Evolutionary conservation across 495 filamentous ascomycete genomes (phyloP).

Genomic region (Neurospora sp.): DNA sequence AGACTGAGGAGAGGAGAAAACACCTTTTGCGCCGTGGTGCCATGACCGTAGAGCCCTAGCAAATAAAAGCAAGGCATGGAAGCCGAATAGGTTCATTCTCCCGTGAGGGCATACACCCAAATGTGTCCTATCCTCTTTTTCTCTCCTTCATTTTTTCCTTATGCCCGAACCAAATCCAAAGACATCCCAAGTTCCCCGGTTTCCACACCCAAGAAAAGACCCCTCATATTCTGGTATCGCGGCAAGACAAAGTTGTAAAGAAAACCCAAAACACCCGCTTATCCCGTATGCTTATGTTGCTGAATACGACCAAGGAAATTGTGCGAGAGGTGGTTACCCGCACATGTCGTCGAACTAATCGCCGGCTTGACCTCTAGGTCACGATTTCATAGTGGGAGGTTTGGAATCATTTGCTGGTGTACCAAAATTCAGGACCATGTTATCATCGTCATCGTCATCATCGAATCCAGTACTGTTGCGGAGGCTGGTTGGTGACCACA

Average conservation of each 20-base stretch:
- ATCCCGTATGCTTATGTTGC: neutral
- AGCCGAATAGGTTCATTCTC: neutral
- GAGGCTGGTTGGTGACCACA: conserved; percentile 25
- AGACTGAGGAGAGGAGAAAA: neutral
- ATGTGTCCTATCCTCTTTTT: neutral
- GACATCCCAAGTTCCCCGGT: neutral
- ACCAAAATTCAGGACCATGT: conserved; percentile 35
- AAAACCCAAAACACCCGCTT: neutral
- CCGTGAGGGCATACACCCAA: neutral
- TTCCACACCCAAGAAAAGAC: neutral
- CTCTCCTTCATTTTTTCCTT: neutral
- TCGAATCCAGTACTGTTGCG: conserved; percentile 18
- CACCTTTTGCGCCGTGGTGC: neutral
- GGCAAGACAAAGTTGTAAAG: neutral
- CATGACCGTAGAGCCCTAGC: neutral
- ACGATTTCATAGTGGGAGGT: neutral
- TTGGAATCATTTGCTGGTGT: neutral
- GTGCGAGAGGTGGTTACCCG: neutral
- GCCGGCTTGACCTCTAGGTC: neutral
- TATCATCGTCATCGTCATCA: conserved; percentile 31
- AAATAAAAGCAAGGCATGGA: neutral
- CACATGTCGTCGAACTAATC: neutral
- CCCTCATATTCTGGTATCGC: neutral
- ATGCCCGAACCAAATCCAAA: neutral
- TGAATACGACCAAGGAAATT: neutral